Percentiles rank a stretch among this genome's conserved stretches.
Conservation (phyloP, 768 basidiomycete species). For the Lactifluus subvellereus region DNA sequence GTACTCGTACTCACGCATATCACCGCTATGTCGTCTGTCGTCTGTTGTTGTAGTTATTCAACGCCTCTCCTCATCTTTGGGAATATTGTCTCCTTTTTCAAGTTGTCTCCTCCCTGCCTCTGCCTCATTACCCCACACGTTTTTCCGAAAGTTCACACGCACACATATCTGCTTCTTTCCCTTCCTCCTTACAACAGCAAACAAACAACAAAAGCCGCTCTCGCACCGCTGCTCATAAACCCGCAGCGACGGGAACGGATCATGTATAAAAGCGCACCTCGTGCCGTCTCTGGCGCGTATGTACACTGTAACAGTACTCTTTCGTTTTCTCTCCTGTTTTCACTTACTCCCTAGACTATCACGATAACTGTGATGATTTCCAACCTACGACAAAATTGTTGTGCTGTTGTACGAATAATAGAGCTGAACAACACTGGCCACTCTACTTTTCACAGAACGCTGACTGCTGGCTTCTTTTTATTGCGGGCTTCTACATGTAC, state of each 20-base stretch:
- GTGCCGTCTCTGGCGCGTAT: not conserved
- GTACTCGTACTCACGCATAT: conserved; percentile 4
- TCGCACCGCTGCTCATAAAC: conserved; percentile 7
- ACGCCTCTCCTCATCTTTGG: not conserved
- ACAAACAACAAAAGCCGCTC: conserved; percentile 5
- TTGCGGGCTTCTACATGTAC: no score
- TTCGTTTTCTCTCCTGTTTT: not conserved
- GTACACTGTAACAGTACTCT: not conserved
- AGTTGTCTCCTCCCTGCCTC: not conserved
- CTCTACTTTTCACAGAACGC: not conserved
- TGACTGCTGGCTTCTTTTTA: no score
- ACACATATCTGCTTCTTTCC: not conserved
- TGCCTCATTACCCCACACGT: conserved; percentile 9
- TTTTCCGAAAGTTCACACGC: conserved; percentile 8
- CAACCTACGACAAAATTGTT: not conserved
- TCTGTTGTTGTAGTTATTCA: not conserved
- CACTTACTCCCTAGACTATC: not conserved
- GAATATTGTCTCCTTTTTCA: conserved; percentile 1
- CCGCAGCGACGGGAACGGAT: conserved; percentile 10
- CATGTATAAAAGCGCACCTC: conserved; percentile 10
- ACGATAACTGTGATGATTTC: not conserved
- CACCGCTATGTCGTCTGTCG: not conserved
- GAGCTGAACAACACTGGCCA: not conserved
- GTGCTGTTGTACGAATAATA: not conserved
- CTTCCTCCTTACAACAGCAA: not conserved